These are phyloP conservation scores for Daedaleopsis sinensis DNA, from an alignment of 768 basidiomycete species.

Conservation along the genomic window DNA sequence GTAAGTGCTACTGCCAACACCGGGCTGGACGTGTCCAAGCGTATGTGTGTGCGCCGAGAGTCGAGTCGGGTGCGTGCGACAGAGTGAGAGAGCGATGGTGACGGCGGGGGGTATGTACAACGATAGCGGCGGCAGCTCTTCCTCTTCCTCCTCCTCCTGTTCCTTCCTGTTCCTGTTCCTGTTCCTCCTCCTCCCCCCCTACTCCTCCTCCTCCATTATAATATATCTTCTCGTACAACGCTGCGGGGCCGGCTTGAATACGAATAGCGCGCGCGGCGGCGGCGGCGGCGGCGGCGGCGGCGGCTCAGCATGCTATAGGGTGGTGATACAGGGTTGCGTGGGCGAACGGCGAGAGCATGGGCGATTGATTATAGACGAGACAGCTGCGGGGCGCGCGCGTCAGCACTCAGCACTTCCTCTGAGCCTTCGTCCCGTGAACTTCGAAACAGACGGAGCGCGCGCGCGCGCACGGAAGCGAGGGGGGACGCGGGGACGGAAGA, in stretches of 20 bases:
- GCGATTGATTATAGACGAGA: conserved; percentile 23
- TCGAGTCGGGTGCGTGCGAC: not conserved
- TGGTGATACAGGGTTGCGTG: conserved; percentile 32
- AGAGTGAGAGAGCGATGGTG: conserved; percentile 3
- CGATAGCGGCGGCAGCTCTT: not conserved
- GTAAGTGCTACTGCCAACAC: not conserved
- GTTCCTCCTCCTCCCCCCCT: not conserved
- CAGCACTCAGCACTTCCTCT: too few species aligned
- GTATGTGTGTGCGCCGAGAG: not conserved
- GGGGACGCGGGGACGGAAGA: not conserved
- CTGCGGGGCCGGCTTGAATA: conserved; percentile 19
- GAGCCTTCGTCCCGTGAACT: conserved; percentile 15
- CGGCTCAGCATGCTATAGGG: conserved; percentile 20
- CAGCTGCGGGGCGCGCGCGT: conserved; percentile 15
- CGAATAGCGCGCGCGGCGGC: conserved; percentile 15
- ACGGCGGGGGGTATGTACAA: not conserved
- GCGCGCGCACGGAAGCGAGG: conserved; percentile 5
- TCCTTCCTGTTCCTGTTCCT: not conserved
- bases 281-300: conserved; percentile 9
- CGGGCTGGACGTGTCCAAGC: not conserved
- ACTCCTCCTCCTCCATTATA: not conserved
- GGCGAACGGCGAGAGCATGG: conserved; percentile 27
- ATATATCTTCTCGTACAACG: conserved; percentile 14
- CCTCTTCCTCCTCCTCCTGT: not conserved
- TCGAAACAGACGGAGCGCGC: conserved; percentile 1